phyloP scores from a whole-genome alignment of 306 rosid species.

The Carpinus viminea region DNA sequence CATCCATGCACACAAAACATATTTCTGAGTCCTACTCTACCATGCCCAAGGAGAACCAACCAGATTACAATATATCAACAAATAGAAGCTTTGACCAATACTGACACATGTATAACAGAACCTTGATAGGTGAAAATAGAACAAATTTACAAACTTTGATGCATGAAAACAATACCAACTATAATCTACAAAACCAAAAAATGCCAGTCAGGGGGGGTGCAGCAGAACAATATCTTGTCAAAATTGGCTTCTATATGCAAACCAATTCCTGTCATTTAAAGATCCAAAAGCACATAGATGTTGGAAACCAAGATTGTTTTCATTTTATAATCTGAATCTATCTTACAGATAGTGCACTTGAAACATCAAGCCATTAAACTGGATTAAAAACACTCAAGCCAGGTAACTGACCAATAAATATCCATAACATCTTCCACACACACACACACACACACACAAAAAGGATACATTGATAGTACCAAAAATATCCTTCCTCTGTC shows the following conservation, averaged over 20 bases:
- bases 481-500: background rate
- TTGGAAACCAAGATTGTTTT: background rate
- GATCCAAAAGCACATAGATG: background rate
- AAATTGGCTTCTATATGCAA: background rate
- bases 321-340: background rate
- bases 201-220: background rate
- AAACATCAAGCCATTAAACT: conserved; percentile 8
- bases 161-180: background rate
- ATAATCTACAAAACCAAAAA: background rate
- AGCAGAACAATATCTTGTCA: background rate
- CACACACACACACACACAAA: background rate
- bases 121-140: too few species aligned
- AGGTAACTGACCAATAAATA: background rate
- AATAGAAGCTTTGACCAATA: background rate
- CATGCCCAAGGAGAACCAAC: background rate
- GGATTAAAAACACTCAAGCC: background rate
- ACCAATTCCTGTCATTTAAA: background rate
- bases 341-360: background rate
- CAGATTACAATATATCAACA: background rate
- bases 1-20: background rate
- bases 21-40: background rate
- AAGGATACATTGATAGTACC: background rate
- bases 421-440: background rate
- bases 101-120: background rate
- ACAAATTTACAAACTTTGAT: background rate